These are phyloP conservation scores for Quercus parvula DNA, from an alignment of 306 rosid genomes.

Conservation along the genomic window DNA sequence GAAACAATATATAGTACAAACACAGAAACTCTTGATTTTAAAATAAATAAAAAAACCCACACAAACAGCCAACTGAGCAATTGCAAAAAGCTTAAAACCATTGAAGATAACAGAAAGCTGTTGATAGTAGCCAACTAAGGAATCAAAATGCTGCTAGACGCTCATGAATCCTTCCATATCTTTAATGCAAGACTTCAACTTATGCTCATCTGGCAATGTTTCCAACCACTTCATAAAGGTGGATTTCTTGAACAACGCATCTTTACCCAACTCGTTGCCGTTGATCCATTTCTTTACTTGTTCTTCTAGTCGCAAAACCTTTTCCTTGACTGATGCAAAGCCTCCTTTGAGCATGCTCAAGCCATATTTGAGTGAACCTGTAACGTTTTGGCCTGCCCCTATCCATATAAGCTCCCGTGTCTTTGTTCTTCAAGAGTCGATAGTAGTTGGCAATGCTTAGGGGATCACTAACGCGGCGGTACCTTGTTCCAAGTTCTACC, in stretches of 20 bases:
- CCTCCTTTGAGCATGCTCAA: too few relatives aligned
- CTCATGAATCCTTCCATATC: background rate
- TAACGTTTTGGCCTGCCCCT: too few relatives aligned
- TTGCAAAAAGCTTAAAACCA: too few relatives aligned
- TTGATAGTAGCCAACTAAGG: too few relatives aligned
- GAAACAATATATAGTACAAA: background rate
- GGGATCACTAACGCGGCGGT: slow-evolving; percentile 63
- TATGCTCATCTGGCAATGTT: slow-evolving; percentile 33
- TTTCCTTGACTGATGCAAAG: background rate
- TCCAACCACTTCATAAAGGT: slow-evolving; percentile 48
- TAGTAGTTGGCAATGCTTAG: slow-evolving; percentile 74
- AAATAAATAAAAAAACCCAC: background rate
- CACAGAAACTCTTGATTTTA: background rate
- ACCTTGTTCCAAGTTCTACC: slow-evolving; percentile 46
- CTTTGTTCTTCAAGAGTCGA: slow-evolving; percentile 59
- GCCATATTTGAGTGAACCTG: too few relatives aligned
- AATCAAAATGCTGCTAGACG: too few relatives aligned
- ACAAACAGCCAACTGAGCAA: background rate
- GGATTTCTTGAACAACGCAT: slow-evolving; percentile 42
- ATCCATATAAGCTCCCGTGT: slow-evolving; percentile 46
- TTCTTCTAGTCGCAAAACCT: slow-evolving; percentile 25
- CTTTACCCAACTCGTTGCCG: background rate
- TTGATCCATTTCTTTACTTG: slow-evolving; percentile 36
- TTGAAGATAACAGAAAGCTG: too few relatives aligned
- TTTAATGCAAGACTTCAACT: slow-evolving; percentile 17